Conservation (phyloP, 495 filamentous ascomycete species). For the Tetracladium marchalianum region DNA sequence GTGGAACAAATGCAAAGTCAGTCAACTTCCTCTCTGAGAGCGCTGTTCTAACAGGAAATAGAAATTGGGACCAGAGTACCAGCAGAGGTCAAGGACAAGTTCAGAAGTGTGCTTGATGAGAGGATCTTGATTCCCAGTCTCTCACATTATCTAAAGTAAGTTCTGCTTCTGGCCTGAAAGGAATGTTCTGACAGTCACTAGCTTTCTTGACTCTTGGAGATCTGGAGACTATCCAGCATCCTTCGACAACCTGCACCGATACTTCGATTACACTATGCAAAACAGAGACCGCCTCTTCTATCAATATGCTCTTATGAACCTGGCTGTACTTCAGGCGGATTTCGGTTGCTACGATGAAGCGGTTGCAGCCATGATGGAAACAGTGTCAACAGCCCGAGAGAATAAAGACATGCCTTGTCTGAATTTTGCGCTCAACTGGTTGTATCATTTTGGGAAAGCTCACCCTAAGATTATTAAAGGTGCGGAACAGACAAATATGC, state of each 20-base stretch:
- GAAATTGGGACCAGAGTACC: conserved; percentile 21
- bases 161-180: not conserved
- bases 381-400: conserved; percentile 82
- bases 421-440: conserved; percentile 93
- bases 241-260: conserved; percentile 86
- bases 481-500: conserved; percentile 58
- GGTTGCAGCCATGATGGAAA: conserved; percentile 86
- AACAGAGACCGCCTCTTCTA: conserved; percentile 75
- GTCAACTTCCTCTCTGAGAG: conserved; percentile 14
- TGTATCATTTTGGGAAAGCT: conserved; percentile 87
- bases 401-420: conserved; percentile 86
- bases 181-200: conserved; percentile 15
- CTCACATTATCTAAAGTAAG: conserved; percentile 66
- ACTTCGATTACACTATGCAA: conserved; percentile 96
- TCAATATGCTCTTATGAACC: conserved; percentile 91
- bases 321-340: conserved; percentile 88
- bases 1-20: conserved; percentile 76
- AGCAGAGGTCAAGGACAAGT: conserved; percentile 34
- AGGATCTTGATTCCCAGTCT: conserved; percentile 59
- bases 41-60: conserved; percentile 1
- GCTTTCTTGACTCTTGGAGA: conserved; percentile 85
- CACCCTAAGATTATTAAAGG: conserved; percentile 69
- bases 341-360: conserved; percentile 89
- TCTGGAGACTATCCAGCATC: conserved; percentile 83
- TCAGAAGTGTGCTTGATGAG: conserved; percentile 55